Percentiles rank a stretch among this genome's conserved stretches.
phyloP scores from a whole-genome alignment of 768 basidiomycete species.

The Tremella yokohamensis region DNA sequence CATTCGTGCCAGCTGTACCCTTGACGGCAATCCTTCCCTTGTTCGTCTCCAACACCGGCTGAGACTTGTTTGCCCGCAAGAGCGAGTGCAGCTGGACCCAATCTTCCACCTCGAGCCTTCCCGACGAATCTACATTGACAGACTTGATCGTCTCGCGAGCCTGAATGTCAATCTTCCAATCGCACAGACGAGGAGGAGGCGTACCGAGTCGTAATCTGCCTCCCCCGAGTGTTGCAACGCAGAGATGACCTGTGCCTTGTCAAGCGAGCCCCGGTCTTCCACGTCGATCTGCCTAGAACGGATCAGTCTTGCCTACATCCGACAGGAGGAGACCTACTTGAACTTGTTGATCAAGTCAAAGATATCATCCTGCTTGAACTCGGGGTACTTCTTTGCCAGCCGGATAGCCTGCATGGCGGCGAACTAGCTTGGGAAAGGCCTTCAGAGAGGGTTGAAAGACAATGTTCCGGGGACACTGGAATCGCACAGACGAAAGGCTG shows the following conservation, averaged over 20 bases:
- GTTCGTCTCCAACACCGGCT: conserved; percentile 45
- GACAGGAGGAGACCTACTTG: conserved; percentile 64
- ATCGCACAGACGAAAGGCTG: too few relatives aligned
- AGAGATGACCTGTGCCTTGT: conserved; percentile 72
- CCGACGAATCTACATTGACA: conserved; percentile 89
- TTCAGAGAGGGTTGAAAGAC: too few relatives aligned
- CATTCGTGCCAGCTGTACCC: conserved; percentile 83
- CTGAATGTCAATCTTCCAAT: conserved; percentile 45
- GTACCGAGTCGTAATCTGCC: conserved; percentile 67
- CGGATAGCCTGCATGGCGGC: conserved; percentile 57
- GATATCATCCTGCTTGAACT: conserved; percentile 89
- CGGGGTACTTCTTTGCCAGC: conserved; percentile 86
- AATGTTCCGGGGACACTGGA: too few relatives aligned
- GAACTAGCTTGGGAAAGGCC: background rate
- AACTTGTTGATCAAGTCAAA: conserved; percentile 89
- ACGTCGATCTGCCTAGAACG: conserved; percentile 48
- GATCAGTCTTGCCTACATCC: background rate
- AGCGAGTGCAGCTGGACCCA: conserved; percentile 78
- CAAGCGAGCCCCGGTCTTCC: conserved; percentile 49
- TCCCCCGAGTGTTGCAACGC: conserved; percentile 74
- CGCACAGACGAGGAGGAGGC: too few relatives aligned
- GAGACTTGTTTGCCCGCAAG: conserved; percentile 29
- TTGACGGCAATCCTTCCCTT: conserved; percentile 86
- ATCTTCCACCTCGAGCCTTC: conserved; percentile 93
- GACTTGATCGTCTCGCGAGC: conserved; percentile 76